A percentile compares a stretch with the other conserved stretches of the same genome.
phyloP scores from a whole-genome alignment of 306 rosid species.

The barrel medic (Medicago truncatula) region MtrunA17r5.0-ANR NC_053043.1:24228501-24229000 shows the following conservation, averaged over 20 bases:
- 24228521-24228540: constrained; percentile 84
- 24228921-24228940: constrained; percentile 92
- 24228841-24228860: constrained; percentile 83
- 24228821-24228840: constrained; percentile 91
- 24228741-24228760: constrained; percentile 92
- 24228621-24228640: constrained; percentile 73
- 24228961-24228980: constrained; percentile 70
- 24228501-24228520: constrained; percentile 87
- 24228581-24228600: constrained; percentile 80
- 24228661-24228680: constrained; percentile 91
- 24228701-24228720: constrained; percentile 76
- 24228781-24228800: constrained; percentile 84
- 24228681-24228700: constrained; percentile 91
- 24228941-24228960: constrained; percentile 77
- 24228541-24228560: constrained; percentile 77
- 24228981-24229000: constrained; percentile 58
- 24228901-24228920: constrained; percentile 75
- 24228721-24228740: constrained; percentile 80
- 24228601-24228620: constrained; percentile 70
- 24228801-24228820: constrained; percentile 89
- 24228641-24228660: constrained; percentile 90
- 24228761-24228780: constrained; percentile 87
- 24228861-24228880: constrained; percentile 70
- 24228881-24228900: constrained; percentile 73
- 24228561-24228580: constrained; percentile 78